phyloP scores from a whole-genome alignment of 2,329 filamentous ascomycete species.

The Cercospora nicotianae region DNA sequence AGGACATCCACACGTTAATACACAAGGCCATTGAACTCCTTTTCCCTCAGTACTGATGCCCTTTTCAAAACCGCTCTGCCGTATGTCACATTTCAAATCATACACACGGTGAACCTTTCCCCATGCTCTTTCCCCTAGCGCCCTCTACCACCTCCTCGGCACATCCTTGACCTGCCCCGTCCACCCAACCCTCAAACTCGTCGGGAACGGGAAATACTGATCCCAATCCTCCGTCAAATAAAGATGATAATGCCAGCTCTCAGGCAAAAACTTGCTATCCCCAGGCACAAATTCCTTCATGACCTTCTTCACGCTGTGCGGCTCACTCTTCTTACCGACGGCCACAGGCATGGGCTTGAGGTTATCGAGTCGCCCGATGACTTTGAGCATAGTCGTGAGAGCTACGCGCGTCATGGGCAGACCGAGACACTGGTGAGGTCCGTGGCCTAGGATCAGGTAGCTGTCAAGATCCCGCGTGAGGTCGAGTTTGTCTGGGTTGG shows the following conservation, averaged over 20 bases:
- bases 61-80: background rate
- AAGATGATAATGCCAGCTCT: conserved; percentile 42
- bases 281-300: conserved; percentile 38
- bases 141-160: conserved; percentile 3
- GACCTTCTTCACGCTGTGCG: conserved; percentile 48
- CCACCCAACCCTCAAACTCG: conserved; percentile 41
- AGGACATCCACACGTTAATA: background rate
- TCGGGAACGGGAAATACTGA: conserved; percentile 50
- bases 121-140: background rate
- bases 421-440: conserved; percentile 47
- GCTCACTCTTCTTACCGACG: conserved; percentile 35
- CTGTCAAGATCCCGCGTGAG: conserved; percentile 42
- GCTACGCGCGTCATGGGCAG: conserved; percentile 46
- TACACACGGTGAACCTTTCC: background rate
- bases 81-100: background rate
- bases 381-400: conserved; percentile 49
- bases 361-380: conserved; percentile 44
- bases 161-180: conserved; percentile 28
- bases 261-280: conserved; percentile 36
- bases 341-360: conserved; percentile 43
- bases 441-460: conserved; percentile 49
- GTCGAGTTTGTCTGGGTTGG: conserved; percentile 44
- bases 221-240: conserved; percentile 53
- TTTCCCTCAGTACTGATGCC: background rate
- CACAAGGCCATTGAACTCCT: background rate